Percentiles rank a stretch among this genome's conserved stretches.
Conservation (phyloP, 2,329 filamentous ascomycete species). For the Fusarium graminum region DNA sequence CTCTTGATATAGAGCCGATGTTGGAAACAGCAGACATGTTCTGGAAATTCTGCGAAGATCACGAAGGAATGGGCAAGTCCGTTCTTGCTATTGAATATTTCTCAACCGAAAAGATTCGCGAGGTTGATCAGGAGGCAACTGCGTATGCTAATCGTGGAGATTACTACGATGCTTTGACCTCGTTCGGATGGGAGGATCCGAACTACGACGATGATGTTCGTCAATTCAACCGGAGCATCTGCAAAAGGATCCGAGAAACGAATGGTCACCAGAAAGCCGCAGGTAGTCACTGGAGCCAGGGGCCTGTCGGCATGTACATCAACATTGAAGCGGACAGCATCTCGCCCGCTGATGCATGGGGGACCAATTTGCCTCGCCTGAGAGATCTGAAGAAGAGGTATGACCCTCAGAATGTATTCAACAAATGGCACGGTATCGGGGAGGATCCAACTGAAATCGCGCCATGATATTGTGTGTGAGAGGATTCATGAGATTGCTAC, state of each 20-base stretch:
- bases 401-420: constrained; percentile 54
- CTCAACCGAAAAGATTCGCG: constrained; percentile 56
- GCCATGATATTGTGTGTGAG: not conserved
- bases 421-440: constrained; percentile 49
- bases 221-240: constrained; percentile 55
- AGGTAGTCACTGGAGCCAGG: constrained; percentile 35
- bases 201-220: constrained; percentile 55
- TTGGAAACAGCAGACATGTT: constrained; percentile 50
- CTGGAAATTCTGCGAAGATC: constrained; percentile 42
- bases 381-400: constrained; percentile 53
- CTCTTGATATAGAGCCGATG: constrained; percentile 51
- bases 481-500: not conserved
- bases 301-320: constrained; percentile 48
- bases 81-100: constrained; percentile 57
- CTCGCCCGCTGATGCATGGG: constrained; percentile 50
- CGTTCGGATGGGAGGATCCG: constrained; percentile 57
- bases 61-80: constrained; percentile 42
- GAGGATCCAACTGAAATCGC: not conserved
- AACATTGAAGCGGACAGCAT: constrained; percentile 49
- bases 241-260: constrained; percentile 42
- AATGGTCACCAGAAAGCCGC: constrained; percentile 43
- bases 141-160: constrained; percentile 61
- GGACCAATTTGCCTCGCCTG: constrained; percentile 49
- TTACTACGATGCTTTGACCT: constrained; percentile 59
- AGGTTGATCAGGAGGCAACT: constrained; percentile 54